These are phyloP conservation scores for Boletus edulis DNA, from an alignment of 768 basidiomycete genomes.

Conservation along the genomic window DNA sequence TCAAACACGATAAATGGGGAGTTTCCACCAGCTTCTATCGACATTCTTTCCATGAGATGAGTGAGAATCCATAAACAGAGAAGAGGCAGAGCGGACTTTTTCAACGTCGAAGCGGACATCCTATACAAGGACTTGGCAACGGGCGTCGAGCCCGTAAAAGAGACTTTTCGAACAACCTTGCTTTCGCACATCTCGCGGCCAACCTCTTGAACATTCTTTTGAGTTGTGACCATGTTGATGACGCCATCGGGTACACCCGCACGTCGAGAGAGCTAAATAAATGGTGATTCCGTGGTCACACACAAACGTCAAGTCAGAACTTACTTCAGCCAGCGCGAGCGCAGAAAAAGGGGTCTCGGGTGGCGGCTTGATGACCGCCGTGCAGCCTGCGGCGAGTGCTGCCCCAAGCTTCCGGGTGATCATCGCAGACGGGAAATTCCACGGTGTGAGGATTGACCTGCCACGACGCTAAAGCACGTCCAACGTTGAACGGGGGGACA, in stretches of 20 bases:
- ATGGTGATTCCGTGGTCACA: neutral
- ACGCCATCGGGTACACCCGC: slow-evolving; percentile 97
- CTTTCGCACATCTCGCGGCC: slow-evolving; percentile 94
- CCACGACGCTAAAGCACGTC: slow-evolving; percentile 3
- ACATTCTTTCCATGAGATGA: slow-evolving; percentile 39
- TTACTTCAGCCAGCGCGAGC: slow-evolving; percentile 86
- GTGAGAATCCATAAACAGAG: neutral
- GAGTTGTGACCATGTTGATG: slow-evolving; percentile 90
- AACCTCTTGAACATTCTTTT: slow-evolving; percentile 80
- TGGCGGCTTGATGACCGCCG: slow-evolving; percentile 91
- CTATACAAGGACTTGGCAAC: slow-evolving; percentile 76
- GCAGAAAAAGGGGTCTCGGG: slow-evolving; percentile 94
- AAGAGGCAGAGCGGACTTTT: slow-evolving; percentile 55
- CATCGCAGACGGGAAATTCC: slow-evolving; percentile 97
- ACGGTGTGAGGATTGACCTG: slow-evolving; percentile 79
- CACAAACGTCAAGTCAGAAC: neutral
- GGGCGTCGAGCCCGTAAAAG: slow-evolving; percentile 86
- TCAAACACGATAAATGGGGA: slow-evolving; percentile 97
- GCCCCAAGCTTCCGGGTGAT: slow-evolving; percentile 87
- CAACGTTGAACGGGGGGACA: neutral
- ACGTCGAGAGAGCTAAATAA: slow-evolving; percentile 64
- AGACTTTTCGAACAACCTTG: slow-evolving; percentile 80
- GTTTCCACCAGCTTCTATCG: slow-evolving; percentile 91
- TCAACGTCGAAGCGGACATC: slow-evolving; percentile 73
- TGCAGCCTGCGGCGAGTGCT: slow-evolving; percentile 95